Percentiles rank a stretch among this genome's conserved stretches.
Evolutionary conservation across 2,329 filamentous ascomycete genomes (phyloP).

Genomic region (Aspergillus neotritici): DNA sequence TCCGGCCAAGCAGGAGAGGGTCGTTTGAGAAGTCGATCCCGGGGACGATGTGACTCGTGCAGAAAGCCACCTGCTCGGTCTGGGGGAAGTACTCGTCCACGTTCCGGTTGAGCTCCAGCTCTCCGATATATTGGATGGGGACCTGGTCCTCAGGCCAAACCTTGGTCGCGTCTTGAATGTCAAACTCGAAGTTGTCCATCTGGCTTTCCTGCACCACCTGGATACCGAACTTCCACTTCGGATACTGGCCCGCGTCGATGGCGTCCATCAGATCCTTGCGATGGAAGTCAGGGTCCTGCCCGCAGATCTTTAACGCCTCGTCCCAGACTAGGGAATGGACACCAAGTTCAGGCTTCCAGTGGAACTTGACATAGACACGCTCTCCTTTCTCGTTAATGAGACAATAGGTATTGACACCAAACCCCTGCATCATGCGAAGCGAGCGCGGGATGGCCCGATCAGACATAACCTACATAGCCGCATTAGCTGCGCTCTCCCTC

Average conservation of each 20-base stretch:
- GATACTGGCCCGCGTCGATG: constrained; percentile 64
- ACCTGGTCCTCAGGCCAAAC: constrained; percentile 75
- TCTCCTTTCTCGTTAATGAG: constrained; percentile 31
- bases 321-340: constrained; percentile 46
- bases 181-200: constrained; percentile 75
- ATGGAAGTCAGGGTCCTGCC: constrained; percentile 76
- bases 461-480: constrained; percentile 28
- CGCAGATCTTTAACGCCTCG: constrained; percentile 67
- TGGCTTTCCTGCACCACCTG: constrained; percentile 67
- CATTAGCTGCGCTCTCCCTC: not conserved
- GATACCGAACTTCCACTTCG: constrained; percentile 78
- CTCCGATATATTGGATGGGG: constrained; percentile 70
- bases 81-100: constrained; percentile 77
- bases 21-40: constrained; percentile 74
- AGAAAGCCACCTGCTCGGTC: constrained; percentile 79
- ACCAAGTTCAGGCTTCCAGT: constrained; percentile 30
- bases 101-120: constrained; percentile 73
- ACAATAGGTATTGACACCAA: constrained; percentile 33
- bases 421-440: constrained; percentile 34
- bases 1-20: constrained; percentile 67
- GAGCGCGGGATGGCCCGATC: constrained; percentile 34
- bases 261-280: constrained; percentile 70
- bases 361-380: constrained; percentile 33
- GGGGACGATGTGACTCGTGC: constrained; percentile 71
- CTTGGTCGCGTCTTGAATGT: constrained; percentile 80